Base-by-base conservation (phyloP, 2,329 filamentous ascomycete species). In the Elsinoe ampelina region DNA sequence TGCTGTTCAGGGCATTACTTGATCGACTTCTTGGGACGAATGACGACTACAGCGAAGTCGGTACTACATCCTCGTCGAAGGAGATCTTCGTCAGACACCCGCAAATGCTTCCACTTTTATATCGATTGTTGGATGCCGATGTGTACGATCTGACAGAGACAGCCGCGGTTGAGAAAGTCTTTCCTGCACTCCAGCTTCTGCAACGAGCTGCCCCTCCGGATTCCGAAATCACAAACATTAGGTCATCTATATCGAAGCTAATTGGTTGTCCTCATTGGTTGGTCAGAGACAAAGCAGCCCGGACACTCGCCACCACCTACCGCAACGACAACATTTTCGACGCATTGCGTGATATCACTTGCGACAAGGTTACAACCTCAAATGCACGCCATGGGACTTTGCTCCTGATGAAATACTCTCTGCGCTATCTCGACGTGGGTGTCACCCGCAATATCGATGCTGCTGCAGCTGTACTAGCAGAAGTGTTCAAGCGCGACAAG, bases 1-100 rank as follows among this genome's bases (percentile, higher is more conserved):
- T 97, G 72, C 81, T 98, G 5, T 84, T 97, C 61, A 83, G 92
- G 56, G 89, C 89, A 60, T 76, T 96, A 4, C 87, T 95, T 54
- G 88, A 93, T 66, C 80, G 81, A 60, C 74, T 95, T 1, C 82
- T 93, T 26, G 87, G 88, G 13, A 88, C 84, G 0, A 84, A 82
- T 56, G 85, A 89, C 58, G 69, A 73, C 5, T 73, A 75, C 58
- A 70, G 89, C 75, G 74, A 90, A 71, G 68, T 80, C 70, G 75
- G 78, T 63, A 61, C 70, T 60, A 57, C 68, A 56, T 61, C 73
- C 63, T 63, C 69, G 51, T 70, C 83, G 41, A 79, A 81, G 6
- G 80, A 90, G 22, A 81, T 86, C 0, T 89, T 87, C 64, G 78
- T 83, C 61, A 83, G 84, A 57, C 88, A 87, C 62, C 80, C 83